A percentile compares a stretch with the other conserved stretches of the same genome.
Evolutionary conservation across 2,329 filamentous ascomycete species (phyloP).

Genomic region (Colletotrichum caudatum): DNA sequence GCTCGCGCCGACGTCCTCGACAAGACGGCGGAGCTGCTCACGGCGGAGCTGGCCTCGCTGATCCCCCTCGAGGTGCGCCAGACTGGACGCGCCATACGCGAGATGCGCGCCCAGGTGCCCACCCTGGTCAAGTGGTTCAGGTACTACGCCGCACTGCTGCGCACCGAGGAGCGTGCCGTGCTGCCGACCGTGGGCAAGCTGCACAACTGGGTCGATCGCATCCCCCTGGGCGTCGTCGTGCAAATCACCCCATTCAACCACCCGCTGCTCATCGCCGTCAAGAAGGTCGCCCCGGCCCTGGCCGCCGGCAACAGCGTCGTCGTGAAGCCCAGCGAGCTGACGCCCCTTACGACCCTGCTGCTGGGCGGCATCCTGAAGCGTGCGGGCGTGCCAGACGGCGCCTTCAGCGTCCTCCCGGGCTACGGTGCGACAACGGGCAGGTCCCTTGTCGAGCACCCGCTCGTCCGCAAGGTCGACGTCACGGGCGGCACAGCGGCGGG

Average conservation of each 20-base stretch:
- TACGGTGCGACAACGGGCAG: slow-evolving; percentile 64
- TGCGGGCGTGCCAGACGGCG: slow-evolving; percentile 78
- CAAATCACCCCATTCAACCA: slow-evolving; percentile 71
- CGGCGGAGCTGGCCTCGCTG: slow-evolving; percentile 63
- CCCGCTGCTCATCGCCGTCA: slow-evolving; percentile 68
- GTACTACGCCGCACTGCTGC: slow-evolving; percentile 75
- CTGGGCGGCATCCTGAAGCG: slow-evolving; percentile 71
- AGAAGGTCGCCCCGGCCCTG: slow-evolving; percentile 71
- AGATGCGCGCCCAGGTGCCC: slow-evolving; percentile 77
- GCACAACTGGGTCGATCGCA: slow-evolving; percentile 67
- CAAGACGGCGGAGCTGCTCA: slow-evolving; percentile 67
- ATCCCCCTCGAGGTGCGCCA: slow-evolving; percentile 74
- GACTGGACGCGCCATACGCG: slow-evolving; percentile 75
- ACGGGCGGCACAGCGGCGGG: slow-evolving; percentile 81
- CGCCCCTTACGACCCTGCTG: slow-evolving; percentile 70
- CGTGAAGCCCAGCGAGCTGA: slow-evolving; percentile 72
- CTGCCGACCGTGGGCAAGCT: slow-evolving; percentile 73
- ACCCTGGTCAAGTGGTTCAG: slow-evolving; percentile 77
- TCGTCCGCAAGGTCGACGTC: slow-evolving; percentile 76
- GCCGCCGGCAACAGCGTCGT: slow-evolving; percentile 70
- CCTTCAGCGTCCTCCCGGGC: slow-evolving; percentile 72
- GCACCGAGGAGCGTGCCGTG: slow-evolving; percentile 75
- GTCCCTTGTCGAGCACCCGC: slow-evolving; percentile 64
- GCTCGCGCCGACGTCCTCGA: slow-evolving; percentile 73
- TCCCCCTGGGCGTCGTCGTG: slow-evolving; percentile 68